These are phyloP conservation scores for Macrocystidia cucumis DNA, from an alignment of 1,284 basidiomycete genomes.

Conservation along the genomic window DNA sequence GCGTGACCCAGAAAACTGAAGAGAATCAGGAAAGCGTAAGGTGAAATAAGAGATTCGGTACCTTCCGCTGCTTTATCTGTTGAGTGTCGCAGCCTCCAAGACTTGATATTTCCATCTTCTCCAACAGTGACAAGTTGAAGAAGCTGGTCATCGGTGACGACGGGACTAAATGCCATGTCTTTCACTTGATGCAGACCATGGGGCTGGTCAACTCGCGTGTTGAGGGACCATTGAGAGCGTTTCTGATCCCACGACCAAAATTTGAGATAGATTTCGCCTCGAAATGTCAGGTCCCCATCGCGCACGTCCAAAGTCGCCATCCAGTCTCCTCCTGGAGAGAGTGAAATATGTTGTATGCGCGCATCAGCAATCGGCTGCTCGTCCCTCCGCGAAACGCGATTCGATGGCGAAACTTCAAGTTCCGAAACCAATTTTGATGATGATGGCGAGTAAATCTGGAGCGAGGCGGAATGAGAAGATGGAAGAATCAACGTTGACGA, in stretches of 20 bases:
- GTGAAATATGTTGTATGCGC: conserved; percentile 64
- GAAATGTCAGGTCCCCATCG: conserved; percentile 55
- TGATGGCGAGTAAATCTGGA: conserved; percentile 84
- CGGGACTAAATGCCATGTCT: conserved; percentile 63
- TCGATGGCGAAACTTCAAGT: conserved; percentile 90
- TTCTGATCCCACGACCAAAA: conserved; percentile 82
- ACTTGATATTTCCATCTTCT: conserved; percentile 61
- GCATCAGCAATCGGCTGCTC: conserved; percentile 76
- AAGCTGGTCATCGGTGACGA: conserved; percentile 17
- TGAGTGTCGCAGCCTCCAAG: conserved; percentile 54
- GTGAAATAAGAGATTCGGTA: no score
- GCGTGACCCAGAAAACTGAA: conserved; percentile 72
- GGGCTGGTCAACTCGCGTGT: conserved; percentile 88
- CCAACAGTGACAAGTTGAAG: conserved; percentile 57
- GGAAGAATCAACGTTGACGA: conserved; percentile 81
- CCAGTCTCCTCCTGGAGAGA: conserved; percentile 77
- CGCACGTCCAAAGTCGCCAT: conserved; percentile 89
- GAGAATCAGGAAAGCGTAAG: no score
- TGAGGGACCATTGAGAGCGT: conserved; percentile 58
- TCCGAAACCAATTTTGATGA: conserved; percentile 75
- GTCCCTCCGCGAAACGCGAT: conserved; percentile 81
- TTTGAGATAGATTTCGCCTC: conserved; percentile 77
- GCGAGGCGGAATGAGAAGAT: conserved; percentile 89
- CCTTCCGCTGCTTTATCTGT: conserved; percentile 31
- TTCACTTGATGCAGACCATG: conserved; percentile 68